Evolutionary conservation across 306 rosid species (phyloP), one percentile per base, ranked within the genome.

Genomic region (Castanea mollissima): DNA sequence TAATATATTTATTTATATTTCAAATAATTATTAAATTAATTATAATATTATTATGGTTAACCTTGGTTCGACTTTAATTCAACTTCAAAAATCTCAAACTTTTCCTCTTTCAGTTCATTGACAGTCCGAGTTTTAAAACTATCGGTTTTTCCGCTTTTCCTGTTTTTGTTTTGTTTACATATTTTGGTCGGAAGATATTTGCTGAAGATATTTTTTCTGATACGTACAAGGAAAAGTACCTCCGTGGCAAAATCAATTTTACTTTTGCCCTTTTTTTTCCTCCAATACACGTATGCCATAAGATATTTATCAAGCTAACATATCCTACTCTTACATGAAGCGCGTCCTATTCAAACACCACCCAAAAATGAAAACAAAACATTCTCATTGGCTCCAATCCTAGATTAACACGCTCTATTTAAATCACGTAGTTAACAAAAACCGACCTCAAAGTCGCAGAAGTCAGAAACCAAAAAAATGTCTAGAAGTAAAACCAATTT

Each of bases 221-320:
- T 34, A 67, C 27, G 51, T 5, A 34, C 25, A 19, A 21, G 9
- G 71, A 18, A 34, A 67, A 21, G 10, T 65, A 35, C 63, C 75
- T 23, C 38, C 64, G 71, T 74, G 84, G 79, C 70, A 31, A 19
- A 44, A 55, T 18, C 35, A 4, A 5, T 38, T 62, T 23, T 2
- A 16, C 74, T 56, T 74, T 80, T 80, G 15, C 1, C 9, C 34
- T 6, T 23, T 9, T 9, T 67, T 11, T 4, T 5, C 20, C 19
- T 68, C 20, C 54, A 9, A 29, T 12, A 49, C 54, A 49, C 54
- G 54, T 49, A 49, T 3, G 54, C 15, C 15, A 10, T 49, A 10
- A 12, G 83, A 80, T 80, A 80, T 80, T 80, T 80, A 80, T 74
- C 58, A 20, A 14, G 65, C 54, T 4, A 23, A 21, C 25, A 2